Evolutionary conservation across 176 grass and related monocot species (phyloP), one percentile per base, ranked within the genome.

Genomic region (Hordeum marinum): DNA sequence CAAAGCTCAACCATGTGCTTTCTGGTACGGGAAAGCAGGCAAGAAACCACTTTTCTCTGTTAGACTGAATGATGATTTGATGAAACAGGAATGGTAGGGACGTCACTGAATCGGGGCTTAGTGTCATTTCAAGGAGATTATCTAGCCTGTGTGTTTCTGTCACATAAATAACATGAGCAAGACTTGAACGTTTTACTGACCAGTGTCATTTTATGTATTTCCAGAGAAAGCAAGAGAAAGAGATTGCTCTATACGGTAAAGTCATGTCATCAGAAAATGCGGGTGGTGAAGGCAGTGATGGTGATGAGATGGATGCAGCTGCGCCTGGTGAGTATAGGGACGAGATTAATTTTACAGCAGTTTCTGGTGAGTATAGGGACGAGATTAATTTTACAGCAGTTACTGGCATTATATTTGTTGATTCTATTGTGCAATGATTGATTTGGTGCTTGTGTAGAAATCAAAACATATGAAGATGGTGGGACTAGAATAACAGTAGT

Each of bases 191-290:
- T 76, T 84, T 87, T 88, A 26, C 67, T 85, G 24, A 43, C 14
- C 75, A 21, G 27, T 81, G 9, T 75, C 29, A 74, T 91, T 88
- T 85, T 85, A 52, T 52, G 48, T 21, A 27, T 52, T 41, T 92
- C 17, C 88, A 99, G 96, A 94, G 96, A 63, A 99, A 99, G 89
- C 45, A 88, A 99, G 93, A 96, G 77, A 98, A 68, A 82, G 91
- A 99, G 81, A 84, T 96, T 65, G 90, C 88, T 81, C 15, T 99
- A 14, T 94, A 96, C 45, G 93, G 96, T 32, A 88, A 87, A 92
- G 79, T 99, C 17, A 37, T 82, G 32, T 92, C 93, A 62, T 86
- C 83, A 7, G 93, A 89, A 27, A 61, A 86, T 63, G 71, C 34
- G 68, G 76, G 69, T 67, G 68, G 26, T 54, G 77, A 48, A 73